Conservation (phyloP, 495 filamentous ascomycete genomes). For the Lindgomyces ingoldianus region DNA sequence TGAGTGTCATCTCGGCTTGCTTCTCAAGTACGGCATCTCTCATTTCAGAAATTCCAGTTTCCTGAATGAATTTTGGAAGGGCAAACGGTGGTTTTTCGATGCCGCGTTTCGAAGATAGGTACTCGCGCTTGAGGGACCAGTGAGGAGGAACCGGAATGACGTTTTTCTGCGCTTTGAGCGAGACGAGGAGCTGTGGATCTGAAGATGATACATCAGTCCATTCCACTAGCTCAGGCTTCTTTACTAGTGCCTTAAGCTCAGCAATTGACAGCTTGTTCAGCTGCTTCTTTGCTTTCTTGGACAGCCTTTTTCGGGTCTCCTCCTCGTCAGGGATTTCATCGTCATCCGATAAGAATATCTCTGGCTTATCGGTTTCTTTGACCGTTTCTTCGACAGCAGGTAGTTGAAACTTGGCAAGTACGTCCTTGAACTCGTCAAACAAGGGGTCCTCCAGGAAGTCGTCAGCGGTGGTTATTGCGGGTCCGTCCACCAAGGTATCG, state of each 20-base stretch:
- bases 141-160: constrained; percentile 92
- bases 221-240: constrained; percentile 90
- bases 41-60: constrained; percentile 97
- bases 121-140: constrained; percentile 95
- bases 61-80: constrained; percentile 94
- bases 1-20: constrained; percentile 83
- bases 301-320: constrained; percentile 69
- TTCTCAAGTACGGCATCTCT: constrained; percentile 94
- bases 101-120: constrained; percentile 91
- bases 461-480: constrained; percentile 45
- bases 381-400: constrained; percentile 55
- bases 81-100: constrained; percentile 93
- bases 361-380: constrained; percentile 77
- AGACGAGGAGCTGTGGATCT: constrained; percentile 85
- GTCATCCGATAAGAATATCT: constrained; percentile 75
- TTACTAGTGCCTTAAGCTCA: constrained; percentile 87
- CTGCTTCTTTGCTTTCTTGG: constrained; percentile 91
- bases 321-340: constrained; percentile 87
- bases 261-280: constrained; percentile 90
- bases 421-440: constrained; percentile 77
- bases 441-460: constrained; percentile 67
- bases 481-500: constrained; percentile 21
- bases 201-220: constrained; percentile 95
- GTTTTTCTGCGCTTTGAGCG: constrained; percentile 93
- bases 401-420: constrained; percentile 70